A percentile compares a stretch with the other conserved stretches of the same genome.
Conservation (phyloP, 371 early-diverging fungal genomes). For the Apophysomyces ossiformis region DNA sequence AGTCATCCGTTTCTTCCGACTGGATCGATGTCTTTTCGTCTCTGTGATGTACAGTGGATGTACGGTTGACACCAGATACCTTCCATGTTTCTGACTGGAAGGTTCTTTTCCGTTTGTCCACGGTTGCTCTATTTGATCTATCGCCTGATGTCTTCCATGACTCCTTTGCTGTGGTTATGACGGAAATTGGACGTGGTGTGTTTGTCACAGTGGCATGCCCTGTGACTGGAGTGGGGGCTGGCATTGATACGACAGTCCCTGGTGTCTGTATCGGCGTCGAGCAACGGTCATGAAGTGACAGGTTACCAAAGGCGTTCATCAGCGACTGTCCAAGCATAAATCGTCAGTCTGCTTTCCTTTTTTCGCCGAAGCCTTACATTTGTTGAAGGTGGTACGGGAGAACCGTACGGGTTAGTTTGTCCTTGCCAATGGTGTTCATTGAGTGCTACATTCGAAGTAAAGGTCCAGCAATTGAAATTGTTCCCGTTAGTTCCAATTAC, state of each 20-base stretch:
- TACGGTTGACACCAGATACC: not conserved
- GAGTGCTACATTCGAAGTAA: not conserved
- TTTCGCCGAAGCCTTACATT: not conserved
- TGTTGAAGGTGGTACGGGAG: not conserved
- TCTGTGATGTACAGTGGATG: not conserved
- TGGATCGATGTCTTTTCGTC: not conserved
- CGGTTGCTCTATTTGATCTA: not conserved
- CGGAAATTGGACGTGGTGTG: conserved; percentile 1
- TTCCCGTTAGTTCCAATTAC: no score
- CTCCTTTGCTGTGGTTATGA: conserved; percentile 4
- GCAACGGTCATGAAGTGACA: not conserved
- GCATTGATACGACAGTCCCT: not conserved
- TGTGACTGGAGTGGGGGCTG: not conserved
- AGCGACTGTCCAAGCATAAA: not conserved
- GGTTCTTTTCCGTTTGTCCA: not conserved
- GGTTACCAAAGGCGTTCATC: not conserved
- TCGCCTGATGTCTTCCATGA: conserved; percentile 12
- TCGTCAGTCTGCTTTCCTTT: not conserved
- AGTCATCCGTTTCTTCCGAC: conserved; percentile 5
- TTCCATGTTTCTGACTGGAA: conserved; percentile 8
- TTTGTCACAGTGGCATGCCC: not conserved
- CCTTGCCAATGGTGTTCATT: conserved; percentile 3
- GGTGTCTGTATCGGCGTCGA: not conserved
- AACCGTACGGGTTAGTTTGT: not conserved
- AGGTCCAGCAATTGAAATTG: not conserved